Base-by-base conservation (phyloP, 2,329 filamentous ascomycete genomes). In the Westerdykella sp. region DNA sequence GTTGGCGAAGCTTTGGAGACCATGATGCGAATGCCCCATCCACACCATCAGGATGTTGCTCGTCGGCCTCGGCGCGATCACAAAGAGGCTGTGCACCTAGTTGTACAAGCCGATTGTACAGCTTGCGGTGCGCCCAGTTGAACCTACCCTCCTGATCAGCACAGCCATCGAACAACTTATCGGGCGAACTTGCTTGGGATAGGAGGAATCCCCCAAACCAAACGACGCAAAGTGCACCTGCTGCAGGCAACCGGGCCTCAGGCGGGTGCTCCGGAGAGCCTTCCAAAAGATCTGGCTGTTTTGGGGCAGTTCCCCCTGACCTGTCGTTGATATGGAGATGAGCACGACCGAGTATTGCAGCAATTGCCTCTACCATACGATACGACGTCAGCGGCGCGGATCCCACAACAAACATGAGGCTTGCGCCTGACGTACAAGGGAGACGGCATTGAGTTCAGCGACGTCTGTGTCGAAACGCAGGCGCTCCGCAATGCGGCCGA, bases 151-250 rank as follows among this genome's bases (percentile, higher is more conserved):
- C 12, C 16, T 13, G 9, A 25, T 5, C 11, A 42, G 56, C 46
- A 57, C 44, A 42, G 18, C 40, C 13, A 46, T 41, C 37, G 28
- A 41, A 34, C 10, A 6, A 30, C n/a, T 2, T 23, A 16, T 35
- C 30, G 25, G 5, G 1, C 2, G 23, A n/a, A 62, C 77, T 51
- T 73, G 93, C 83, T 94, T 91, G 43, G 85, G 77, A 73, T 98
- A 98, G 1, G 90, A 95, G 59, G 86, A 95, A 67, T 98, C 93
- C 1, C 93, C 93, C 1, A 97, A 76, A 1, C 93, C 93, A 72
- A 97, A 95, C 0, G 84, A 85, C 3, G 87, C 84, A 67, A 95
- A 97, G 1, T 73, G 76, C 48, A 95, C 71, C 28, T 77, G 75
- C 31, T 72, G 62, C 32, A 98, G 72, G 55, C 83, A 90, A 13